Evolutionary conservation across 148 eudicot species (phyloP).

Genomic region (Beta vulgaris): DNA sequence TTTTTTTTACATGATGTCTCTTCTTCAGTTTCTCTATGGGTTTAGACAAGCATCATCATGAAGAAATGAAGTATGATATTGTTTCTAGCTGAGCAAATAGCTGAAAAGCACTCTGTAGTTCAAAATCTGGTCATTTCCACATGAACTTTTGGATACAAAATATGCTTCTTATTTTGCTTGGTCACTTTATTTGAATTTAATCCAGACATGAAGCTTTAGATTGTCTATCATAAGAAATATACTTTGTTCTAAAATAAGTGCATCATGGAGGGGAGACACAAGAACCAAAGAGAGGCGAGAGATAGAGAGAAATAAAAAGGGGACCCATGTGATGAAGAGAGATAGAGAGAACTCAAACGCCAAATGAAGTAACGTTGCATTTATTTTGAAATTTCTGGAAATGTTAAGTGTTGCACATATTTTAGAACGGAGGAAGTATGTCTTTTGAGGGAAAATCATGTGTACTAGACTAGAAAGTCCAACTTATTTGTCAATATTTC

Average conservation of each 20-base stretch:
- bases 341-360: too few species aligned
- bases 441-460: not conserved
- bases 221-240: not conserved
- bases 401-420: too few species aligned
- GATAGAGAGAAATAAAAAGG: too few species aligned
- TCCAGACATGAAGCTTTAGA: not conserved
- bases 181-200: too few species aligned
- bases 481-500: not conserved
- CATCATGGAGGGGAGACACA: too few species aligned
- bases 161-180: not conserved
- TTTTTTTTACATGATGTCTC: not conserved
- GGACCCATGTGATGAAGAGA: too few species aligned
- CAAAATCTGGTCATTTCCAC: not conserved
- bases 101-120: not conserved
- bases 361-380: too few species aligned
- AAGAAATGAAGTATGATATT: not conserved
- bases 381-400: too few species aligned
- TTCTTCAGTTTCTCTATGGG: not conserved
- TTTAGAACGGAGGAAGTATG: too few species aligned
- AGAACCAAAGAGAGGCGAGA: too few species aligned
- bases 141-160: not conserved
- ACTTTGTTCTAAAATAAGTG: too few species aligned
- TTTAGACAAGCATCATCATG: not conserved
- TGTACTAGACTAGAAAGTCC: not conserved
- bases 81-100: not conserved